Base-by-base conservation (phyloP, 768 basidiomycete genomes). In the Neoboletus magnificus region DNA sequence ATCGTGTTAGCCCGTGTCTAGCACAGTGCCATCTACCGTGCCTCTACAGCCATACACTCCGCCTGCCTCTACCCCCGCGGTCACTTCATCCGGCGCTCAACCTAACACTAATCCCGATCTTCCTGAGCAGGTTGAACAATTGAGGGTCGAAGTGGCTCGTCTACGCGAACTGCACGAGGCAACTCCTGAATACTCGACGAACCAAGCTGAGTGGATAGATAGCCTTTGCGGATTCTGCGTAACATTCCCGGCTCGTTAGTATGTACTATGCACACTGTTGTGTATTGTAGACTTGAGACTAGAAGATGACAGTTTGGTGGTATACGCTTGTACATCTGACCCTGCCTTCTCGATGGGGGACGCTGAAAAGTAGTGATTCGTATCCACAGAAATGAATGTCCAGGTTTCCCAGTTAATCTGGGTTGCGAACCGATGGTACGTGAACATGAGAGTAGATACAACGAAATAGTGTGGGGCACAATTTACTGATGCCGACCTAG, bases 81-180 rank as follows among this genome's bases (percentile, higher is more conserved):
- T 39, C 1, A 13, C 50, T 3, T 25, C 44, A 7, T n/a, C 51
- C 13, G 32, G 23, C 30, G 20, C 37, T 42, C 41, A 12, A n/a
- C 37, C 46, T 0, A 10, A 32, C 20, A 20, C 18, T 4, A 18
- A 35, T 25, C 8, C 45, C 4, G 42, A 3, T 18, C 23, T 63
- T 8, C 8, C 29, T 1, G 54, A 33, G 29, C 50, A 60, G n/a
- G 52, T 63, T 4, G 62, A 45, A 2, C 4, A 27, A 11, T 39
- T 63, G 1, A 43, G 48, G 32, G 51, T 25, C 0, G 62, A 61
- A 36, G 54, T 64, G 2, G 51, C 56, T 23, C 59, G 56, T 30
- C 50, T 64, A 4, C 54, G 56, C 13, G 15, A 36, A 6, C 2
- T 43, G 13, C 50, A 47, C 0, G 35, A 55, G 15, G 22, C 23